phyloP scores from a whole-genome alignment of 495 filamentous ascomycete species.

The Podospora pseudoanserina region DNA sequence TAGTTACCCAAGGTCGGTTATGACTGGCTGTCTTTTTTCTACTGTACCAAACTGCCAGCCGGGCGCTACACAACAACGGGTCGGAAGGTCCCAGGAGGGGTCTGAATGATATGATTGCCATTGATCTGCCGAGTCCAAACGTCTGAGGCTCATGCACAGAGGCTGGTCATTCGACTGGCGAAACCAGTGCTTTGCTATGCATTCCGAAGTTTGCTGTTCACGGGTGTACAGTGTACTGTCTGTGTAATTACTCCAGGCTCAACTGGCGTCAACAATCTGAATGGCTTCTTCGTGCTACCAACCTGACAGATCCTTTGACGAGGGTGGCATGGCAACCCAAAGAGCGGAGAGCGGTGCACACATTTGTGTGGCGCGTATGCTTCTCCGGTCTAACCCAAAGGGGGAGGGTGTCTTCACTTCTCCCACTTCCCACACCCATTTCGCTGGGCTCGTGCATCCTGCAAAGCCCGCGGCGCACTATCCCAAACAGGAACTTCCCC shows the following conservation, averaged over 20 bases:
- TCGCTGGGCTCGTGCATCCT: slow-evolving; percentile 24
- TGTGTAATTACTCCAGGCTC: slow-evolving; percentile 4
- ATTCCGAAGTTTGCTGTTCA: slow-evolving; percentile 1
- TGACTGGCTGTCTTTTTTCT: slow-evolving; percentile 1
- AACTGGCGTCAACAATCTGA: slow-evolving; percentile 1
- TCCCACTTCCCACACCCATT: slow-evolving; percentile 21
- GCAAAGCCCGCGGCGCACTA: slow-evolving; percentile 23
- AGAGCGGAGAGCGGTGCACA: slow-evolving; percentile 15
- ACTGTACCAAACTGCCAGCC: slow-evolving; percentile 15
- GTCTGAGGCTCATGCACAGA: slow-evolving; percentile 25
- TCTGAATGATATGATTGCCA: slow-evolving; percentile 28
- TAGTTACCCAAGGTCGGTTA: slow-evolving; percentile 14
- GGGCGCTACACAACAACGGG: slow-evolving; percentile 5
- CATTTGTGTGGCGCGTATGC: slow-evolving; percentile 23
- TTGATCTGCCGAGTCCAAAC: slow-evolving; percentile 35
- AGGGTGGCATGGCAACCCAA: slow-evolving; percentile 4
- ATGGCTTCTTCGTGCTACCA: not conserved
- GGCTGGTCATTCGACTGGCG: not conserved
- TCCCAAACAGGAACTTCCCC: slow-evolving; percentile 29
- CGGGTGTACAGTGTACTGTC: not conserved
- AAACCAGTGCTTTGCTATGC: slow-evolving; percentile 12
- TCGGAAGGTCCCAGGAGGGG: slow-evolving; percentile 16
- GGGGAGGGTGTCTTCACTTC: not conserved
- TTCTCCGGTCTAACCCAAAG: slow-evolving; percentile 19
- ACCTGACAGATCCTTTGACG: slow-evolving; percentile 7